Percentiles rank a stretch among this genome's conserved stretches.
These are phyloP conservation scores for Amauroascus niger DNA, from an alignment of 2,329 filamentous ascomycete species.

Conservation along the genomic window DNA sequence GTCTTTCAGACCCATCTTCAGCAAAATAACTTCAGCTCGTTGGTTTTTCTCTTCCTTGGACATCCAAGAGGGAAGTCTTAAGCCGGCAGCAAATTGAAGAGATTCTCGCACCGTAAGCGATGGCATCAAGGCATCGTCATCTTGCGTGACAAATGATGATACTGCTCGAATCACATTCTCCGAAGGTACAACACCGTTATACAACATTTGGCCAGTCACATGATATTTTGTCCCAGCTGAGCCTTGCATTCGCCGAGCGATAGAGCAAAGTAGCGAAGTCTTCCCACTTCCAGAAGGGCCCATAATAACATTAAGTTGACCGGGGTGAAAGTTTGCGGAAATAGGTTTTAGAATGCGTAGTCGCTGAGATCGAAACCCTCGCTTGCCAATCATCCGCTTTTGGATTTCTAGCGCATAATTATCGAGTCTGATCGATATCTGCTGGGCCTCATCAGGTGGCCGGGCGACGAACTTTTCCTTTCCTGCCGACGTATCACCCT, in stretches of 20 bases:
- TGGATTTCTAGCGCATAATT: conserved; percentile 55
- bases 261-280: conserved; percentile 62
- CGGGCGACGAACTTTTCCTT: conserved; percentile 58
- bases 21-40: conserved; percentile 59
- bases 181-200: conserved; percentile 60
- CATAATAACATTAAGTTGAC: conserved; percentile 67
- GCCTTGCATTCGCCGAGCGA: conserved; percentile 58
- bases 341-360: conserved; percentile 56
- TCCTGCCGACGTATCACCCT: conserved; percentile 56
- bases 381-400: conserved; percentile 48
- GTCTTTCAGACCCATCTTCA: conserved; percentile 69
- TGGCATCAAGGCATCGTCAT: conserved; percentile 64
- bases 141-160: conserved; percentile 68
- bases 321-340: conserved; percentile 56
- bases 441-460: conserved; percentile 46
- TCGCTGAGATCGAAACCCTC: conserved; percentile 25
- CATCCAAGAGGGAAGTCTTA: conserved; percentile 63
- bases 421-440: conserved; percentile 56
- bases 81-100: conserved; percentile 58
- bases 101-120: conserved; percentile 69
- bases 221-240: conserved; percentile 54
- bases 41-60: conserved; percentile 55
- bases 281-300: conserved; percentile 70
- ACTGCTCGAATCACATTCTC: conserved; percentile 60
- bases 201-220: conserved; percentile 53